Evolutionary conservation across 371 early-diverging fungal species (phyloP).

Genomic region (Choanephora cucurbitarum): DNA sequence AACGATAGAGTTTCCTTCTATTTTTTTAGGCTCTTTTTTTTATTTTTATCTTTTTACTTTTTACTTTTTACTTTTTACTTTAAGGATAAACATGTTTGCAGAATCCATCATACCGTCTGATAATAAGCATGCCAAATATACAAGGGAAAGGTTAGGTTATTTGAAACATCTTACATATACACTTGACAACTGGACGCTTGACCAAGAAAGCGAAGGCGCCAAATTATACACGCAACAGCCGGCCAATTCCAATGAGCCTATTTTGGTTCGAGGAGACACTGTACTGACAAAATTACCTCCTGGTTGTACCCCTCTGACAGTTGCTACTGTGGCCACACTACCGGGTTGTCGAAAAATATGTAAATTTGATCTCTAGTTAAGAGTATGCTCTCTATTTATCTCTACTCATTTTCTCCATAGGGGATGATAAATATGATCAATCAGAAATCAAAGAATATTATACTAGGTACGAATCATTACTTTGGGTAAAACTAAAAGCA

Average conservation of each 20-base stretch:
- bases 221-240: slow-evolving; percentile 19
- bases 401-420: slow-evolving; percentile 15
- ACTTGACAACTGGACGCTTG: slow-evolving; percentile 23
- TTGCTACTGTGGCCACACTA: slow-evolving; percentile 18
- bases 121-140: slow-evolving; percentile 17
- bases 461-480: slow-evolving; percentile 30
- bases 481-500: slow-evolving; percentile 43
- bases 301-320: slow-evolving; percentile 19
- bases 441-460: slow-evolving; percentile 39
- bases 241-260: slow-evolving; percentile 10
- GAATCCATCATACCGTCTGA: slow-evolving; percentile 7
- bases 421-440: slow-evolving; percentile 39
- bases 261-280: slow-evolving; percentile 30
- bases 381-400: slow-evolving; percentile 4
- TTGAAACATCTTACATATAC: slow-evolving; percentile 18
- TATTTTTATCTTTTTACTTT: not conserved
- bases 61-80: not conserved
- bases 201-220: slow-evolving; percentile 11
- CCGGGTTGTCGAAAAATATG: slow-evolving; percentile 31
- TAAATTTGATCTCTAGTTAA: too few species aligned
- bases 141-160: slow-evolving; percentile 11
- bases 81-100: not conserved
- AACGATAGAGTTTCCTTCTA: not conserved
- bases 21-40: not conserved
- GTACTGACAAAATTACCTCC: slow-evolving; percentile 15